phyloP scores from a whole-genome alignment of 139 green algal genomes.

The Penium margaritaceum region DNA sequence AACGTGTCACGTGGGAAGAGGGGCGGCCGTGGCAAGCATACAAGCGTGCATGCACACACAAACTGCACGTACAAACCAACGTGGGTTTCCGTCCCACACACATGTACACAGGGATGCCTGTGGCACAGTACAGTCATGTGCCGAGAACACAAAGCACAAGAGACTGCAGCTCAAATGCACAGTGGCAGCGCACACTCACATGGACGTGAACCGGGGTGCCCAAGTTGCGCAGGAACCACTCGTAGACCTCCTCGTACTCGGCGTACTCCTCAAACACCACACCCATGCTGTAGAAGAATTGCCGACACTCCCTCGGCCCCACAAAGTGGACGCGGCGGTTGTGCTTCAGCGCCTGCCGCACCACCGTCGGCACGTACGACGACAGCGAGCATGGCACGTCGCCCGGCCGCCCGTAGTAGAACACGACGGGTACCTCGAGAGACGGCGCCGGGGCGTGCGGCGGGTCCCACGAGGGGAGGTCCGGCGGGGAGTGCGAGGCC shows the following conservation, averaged over 20 bases:
- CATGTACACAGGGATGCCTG: too few species aligned
- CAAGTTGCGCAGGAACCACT: constrained; percentile 28
- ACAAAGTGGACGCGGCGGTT: constrained; percentile 22
- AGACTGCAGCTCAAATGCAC: too few species aligned
- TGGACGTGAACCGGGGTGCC: background rate
- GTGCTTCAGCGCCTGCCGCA: constrained; percentile 12
- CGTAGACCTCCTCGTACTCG: constrained; percentile 33
- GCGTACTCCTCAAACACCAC: constrained; percentile 12
- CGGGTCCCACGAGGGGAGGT: background rate
- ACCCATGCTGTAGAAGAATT: constrained; percentile 15
- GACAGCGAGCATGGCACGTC: background rate
- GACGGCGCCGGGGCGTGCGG: background rate
- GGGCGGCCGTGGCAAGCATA: too few species aligned
- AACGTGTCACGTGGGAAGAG: too few species aligned
- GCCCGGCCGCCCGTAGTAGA: constrained; percentile 18
- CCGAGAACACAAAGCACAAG: too few species aligned
- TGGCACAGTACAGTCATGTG: too few species aligned
- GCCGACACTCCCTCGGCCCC: constrained; percentile 14
- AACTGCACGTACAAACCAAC: too few species aligned
- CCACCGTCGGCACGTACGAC: too few species aligned
- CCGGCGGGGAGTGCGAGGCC: too few species aligned
- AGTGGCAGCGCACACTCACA: too few species aligned
- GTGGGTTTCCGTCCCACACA: too few species aligned
- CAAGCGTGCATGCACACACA: too few species aligned
- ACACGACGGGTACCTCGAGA: constrained; percentile 15